Evolutionary conservation across 257 asterid genomes (phyloP).

Genomic region (Thymus quinquecostatus): DNA sequence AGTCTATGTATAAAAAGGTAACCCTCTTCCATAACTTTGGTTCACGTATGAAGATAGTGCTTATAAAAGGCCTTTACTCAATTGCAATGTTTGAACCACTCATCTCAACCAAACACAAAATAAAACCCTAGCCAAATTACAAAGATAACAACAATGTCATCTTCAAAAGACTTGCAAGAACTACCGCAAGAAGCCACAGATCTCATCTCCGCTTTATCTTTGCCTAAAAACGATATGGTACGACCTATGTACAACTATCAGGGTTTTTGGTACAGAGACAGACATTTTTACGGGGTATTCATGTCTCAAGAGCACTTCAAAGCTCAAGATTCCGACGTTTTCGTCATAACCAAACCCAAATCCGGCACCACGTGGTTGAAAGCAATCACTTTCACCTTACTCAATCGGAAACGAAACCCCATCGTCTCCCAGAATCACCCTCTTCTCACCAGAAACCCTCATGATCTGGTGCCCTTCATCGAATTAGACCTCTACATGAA

Average conservation of each 20-base stretch:
- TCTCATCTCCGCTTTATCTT: conserved; percentile 35
- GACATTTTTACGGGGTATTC: conserved; percentile 28
- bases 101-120: too few relatives aligned
- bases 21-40: too few relatives aligned
- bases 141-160: too few relatives aligned
- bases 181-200: conserved; percentile 13
- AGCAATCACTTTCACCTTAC: conserved; percentile 14
- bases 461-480: not conserved
- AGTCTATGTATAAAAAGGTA: too few relatives aligned
- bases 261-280: conserved; percentile 37
- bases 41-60: too few relatives aligned
- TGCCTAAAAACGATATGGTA: conserved; percentile 5
- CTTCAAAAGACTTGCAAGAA: conserved; percentile 7
- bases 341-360: conserved; percentile 12
- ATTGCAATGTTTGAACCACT: too few relatives aligned
- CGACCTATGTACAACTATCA: conserved; percentile 33
- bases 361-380: conserved; percentile 32
- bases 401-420: conserved; percentile 7
- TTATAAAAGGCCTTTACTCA: too few relatives aligned
- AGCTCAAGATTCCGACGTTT: not conserved
- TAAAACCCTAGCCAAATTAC: too few relatives aligned
- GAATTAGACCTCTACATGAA: not conserved
- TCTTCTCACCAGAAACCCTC: conserved; percentile 11
- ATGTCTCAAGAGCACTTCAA: conserved; percentile 8
- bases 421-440: not conserved